Conservation (phyloP, 2,329 filamentous ascomycete species). For the Epichloe glyceriae region DNA sequence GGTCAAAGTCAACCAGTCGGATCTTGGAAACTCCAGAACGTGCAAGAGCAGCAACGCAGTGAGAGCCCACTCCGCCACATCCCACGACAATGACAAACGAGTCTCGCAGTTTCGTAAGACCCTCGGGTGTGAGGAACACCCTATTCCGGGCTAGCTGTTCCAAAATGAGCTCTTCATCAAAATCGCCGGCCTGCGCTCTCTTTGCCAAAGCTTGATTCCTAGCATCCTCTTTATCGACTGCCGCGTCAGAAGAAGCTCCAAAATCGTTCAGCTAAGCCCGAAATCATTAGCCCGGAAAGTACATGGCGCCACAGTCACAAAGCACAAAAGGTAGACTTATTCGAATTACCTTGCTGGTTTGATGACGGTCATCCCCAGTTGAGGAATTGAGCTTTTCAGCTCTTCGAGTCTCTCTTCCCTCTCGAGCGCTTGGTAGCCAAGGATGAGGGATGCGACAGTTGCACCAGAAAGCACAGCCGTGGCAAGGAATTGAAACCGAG, state of each 20-base stretch:
- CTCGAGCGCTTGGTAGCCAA: constrained; percentile 49
- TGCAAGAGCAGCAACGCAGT: constrained; percentile 73
- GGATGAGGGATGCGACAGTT: constrained; percentile 44
- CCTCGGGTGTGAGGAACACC: constrained; percentile 76
- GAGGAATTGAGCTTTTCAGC: constrained; percentile 48
- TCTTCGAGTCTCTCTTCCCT: constrained; percentile 39
- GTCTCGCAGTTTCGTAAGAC: constrained; percentile 63
- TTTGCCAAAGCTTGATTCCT: constrained; percentile 45
- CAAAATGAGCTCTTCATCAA: constrained; percentile 69
- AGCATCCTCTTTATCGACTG: constrained; percentile 46
- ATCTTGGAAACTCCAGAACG: constrained; percentile 82
- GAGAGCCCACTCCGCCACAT: constrained; percentile 88
- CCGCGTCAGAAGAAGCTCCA: constrained; percentile 36
- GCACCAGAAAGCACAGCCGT: constrained; percentile 56
- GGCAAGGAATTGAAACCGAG: constrained; percentile 49
- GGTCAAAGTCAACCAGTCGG: constrained; percentile 90
- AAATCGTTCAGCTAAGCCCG: constrained; percentile 43
- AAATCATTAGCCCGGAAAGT: not conserved
- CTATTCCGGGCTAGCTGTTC: constrained; percentile 90
- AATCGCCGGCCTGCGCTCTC: constrained; percentile 49
- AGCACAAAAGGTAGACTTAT: not conserved
- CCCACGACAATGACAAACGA: constrained; percentile 85
- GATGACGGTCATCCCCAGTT: constrained; percentile 9
- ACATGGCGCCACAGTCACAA: not conserved
- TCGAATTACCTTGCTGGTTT: constrained; percentile 11